A percentile compares a stretch with the other conserved stretches of the same genome.
Evolutionary conservation across 2,329 filamentous ascomycete genomes (phyloP).

Genomic region (Nannizziopsis arthrosporioides): DNA sequence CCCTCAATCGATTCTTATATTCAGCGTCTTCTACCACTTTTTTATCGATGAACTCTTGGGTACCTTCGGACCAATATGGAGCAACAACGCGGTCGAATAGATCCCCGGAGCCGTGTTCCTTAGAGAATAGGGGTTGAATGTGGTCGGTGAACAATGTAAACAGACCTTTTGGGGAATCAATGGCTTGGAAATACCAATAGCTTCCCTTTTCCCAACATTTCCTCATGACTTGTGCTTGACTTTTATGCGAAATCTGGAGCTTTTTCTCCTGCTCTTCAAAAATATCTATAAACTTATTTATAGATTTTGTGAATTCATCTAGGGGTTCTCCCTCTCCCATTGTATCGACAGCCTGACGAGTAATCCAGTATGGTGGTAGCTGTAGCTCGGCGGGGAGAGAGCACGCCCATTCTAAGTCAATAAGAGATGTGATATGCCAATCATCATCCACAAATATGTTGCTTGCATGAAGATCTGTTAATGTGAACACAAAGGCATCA

Average conservation of each 20-base stretch:
- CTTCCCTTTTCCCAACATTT: not conserved
- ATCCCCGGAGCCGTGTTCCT: too few relatives aligned
- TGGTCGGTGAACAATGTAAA: too few relatives aligned
- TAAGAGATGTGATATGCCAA: constrained; percentile 25
- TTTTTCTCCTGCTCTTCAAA: constrained; percentile 6
- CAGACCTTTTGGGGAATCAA: too few relatives aligned
- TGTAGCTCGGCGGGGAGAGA: constrained; percentile 23
- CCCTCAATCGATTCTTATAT: too few relatives aligned
- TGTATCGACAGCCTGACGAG: constrained; percentile 14
- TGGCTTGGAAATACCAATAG: not conserved
- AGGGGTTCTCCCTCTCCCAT: not conserved
- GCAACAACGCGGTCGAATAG: too few relatives aligned
- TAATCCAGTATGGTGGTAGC: constrained; percentile 22
- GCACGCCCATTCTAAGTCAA: constrained; percentile 28
- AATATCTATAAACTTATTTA: constrained; percentile 1
- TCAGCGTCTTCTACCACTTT: too few relatives aligned
- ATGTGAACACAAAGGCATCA: constrained; percentile 27
- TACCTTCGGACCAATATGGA: too few relatives aligned
- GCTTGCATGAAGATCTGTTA: constrained; percentile 33
- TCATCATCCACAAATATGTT: constrained; percentile 27
- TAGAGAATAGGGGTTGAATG: too few relatives aligned
- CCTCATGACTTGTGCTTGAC: too few relatives aligned
- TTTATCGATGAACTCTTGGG: too few relatives aligned
- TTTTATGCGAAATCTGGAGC: not conserved
- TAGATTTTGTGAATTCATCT: not conserved